Evolutionary conservation across 768 basidiomycete genomes (phyloP), one percentile per base, ranked within the genome.

Genomic region (Lepiota brunneoincarnata): DNA sequence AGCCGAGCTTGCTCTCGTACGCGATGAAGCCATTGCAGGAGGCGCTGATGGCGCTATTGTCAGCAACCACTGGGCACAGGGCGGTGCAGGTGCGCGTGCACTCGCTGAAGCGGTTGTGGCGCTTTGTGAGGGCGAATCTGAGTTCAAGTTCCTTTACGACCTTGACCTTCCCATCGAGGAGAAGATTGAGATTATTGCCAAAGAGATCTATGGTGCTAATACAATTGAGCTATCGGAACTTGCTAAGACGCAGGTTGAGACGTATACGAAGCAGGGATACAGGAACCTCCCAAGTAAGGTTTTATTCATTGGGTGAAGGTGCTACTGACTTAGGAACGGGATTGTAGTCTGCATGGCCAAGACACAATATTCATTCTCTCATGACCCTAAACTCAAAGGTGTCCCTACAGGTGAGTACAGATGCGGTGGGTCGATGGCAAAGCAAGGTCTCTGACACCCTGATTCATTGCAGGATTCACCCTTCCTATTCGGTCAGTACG

Each of bases 291-390:
- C 91, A 1, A 91, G 91, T 92, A 67, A 62, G 89, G 58, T 46
- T 2, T 51, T 36, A 35, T 11, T 18, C 42, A 43, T 41, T 35
- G 23, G 7, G 11, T n/a, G 24, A 46, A 2, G 1, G 28, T 18
- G 28, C 21, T 49, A 42, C 23, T 56, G 26, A 50, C 63, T 2
- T n/a, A n/a, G n/a, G n/a, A n/a, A 58, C 43, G 60, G 59, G 44
- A 57, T 64, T 45, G 50, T 60, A 88, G 93, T 96, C 67, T 96
- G 93, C 73, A 92, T 95, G 91, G 93, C 93, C 45, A 96, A 97
- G 79, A 98, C 96, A 4, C 96, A 97, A 58, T 93, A 98, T 62
- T 97, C 94, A 17, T 94, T 99, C 75, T 96, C 93, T 21, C 93
- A 96, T 66, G 89, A 99, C 64, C 88, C 94, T 6, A 85, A 86